Percentiles rank a stretch among this genome's conserved stretches.
Conservation (phyloP, 305 asterid genomes). For the Lippia alba region DNA sequence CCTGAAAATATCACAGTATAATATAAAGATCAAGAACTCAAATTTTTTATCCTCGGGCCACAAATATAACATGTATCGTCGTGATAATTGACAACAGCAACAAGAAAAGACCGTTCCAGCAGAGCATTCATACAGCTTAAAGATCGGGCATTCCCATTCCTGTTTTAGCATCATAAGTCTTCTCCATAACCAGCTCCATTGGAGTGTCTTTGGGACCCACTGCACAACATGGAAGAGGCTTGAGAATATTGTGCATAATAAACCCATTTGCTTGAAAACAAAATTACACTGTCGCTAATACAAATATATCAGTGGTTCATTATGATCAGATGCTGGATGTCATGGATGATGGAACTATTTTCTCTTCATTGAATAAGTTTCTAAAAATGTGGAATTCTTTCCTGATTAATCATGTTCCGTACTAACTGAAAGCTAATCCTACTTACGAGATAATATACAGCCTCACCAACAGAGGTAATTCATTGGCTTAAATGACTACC, state of each 20-base stretch:
- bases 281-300: background rate
- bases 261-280: background rate
- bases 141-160: conserved; percentile 94
- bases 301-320: background rate
- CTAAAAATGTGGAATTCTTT: too few species aligned
- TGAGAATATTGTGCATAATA: conserved; percentile 26
- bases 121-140: conserved; percentile 39
- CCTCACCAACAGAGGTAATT: background rate
- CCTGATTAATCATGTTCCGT: background rate
- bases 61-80: background rate
- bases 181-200: conserved; percentile 70
- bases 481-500: background rate
- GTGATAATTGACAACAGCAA: conserved; percentile 26
- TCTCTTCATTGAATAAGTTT: background rate
- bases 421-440: background rate
- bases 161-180: conserved; percentile 79
- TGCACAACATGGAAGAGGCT: conserved; percentile 44
- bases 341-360: too few species aligned
- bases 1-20: background rate
- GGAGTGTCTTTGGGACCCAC: conserved; percentile 96
- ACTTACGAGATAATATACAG: too few species aligned
- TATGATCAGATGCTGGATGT: background rate
- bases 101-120: background rate
- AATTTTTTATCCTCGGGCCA: conserved; percentile 7
- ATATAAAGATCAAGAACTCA: background rate